phyloP scores from a whole-genome alignment of 306 rosid species.

The Ammopiptanthus mongolicus region DNA sequence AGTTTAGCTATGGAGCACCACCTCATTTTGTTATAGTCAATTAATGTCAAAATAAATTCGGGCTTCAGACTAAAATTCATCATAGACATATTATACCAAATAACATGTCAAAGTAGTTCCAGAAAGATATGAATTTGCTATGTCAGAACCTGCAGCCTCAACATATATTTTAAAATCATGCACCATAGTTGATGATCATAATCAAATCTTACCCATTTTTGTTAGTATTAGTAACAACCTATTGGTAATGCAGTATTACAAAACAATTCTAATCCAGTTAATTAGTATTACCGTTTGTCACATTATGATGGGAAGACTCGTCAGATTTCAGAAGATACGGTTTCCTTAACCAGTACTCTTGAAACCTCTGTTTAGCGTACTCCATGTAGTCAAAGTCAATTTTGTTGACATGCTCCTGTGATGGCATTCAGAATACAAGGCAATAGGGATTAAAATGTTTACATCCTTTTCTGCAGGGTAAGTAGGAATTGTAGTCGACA shows the following conservation, averaged over 20 bases:
- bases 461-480: neutral
- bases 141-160: neutral
- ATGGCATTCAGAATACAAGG: neutral
- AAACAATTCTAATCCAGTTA: neutral
- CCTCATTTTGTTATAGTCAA: neutral
- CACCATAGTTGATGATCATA: neutral
- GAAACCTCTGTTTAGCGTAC: conserved; percentile 73
- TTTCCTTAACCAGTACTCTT: conserved; percentile 62
- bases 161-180: neutral
- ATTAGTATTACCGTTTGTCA: conserved; percentile 8
- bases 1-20: neutral
- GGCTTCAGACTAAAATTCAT: neutral
- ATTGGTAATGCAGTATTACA: neutral
- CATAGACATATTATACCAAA: neutral
- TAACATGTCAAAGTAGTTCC: neutral
- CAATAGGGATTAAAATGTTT: neutral
- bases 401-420: conserved; percentile 68
- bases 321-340: conserved; percentile 25
- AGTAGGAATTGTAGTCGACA: neutral
- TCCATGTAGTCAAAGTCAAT: conserved; percentile 72
- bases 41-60: neutral
- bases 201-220: neutral
- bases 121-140: neutral
- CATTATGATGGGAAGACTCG: conserved; percentile 17
- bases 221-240: neutral